Evolutionary conservation across 441 rosid genomes (phyloP), one percentile per base, ranked within the genome.

Genomic region (Theobroma grandiflorum): DNA sequence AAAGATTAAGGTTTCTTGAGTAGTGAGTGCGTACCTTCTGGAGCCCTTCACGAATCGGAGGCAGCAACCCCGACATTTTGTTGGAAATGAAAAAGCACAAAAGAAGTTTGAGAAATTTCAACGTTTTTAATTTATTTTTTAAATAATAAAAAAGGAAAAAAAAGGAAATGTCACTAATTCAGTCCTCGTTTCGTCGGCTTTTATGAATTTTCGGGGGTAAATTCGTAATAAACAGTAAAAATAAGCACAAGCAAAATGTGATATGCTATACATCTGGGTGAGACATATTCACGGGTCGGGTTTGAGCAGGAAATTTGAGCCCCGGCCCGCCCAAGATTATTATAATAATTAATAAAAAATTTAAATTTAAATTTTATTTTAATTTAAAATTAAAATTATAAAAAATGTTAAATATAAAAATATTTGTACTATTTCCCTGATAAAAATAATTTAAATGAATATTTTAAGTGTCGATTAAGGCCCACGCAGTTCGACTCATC

Each of bases 31-130:
- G 18, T 53, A 72, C 63, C 63, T 72, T 37, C 9, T 52, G 62
- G 11, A 72, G 63, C 45, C 31, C 43, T 35, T 72, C 75, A 9
- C 45, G 61, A 72, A 53, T 72, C 47, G 9, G 26, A 71, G 57
- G 43, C 59, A 18, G 59, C 1, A 15, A 53, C 52, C 50, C 75
- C 20, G 9, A 33, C 62, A 72, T 53, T 53, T 35, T 18, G 31
- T 52, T 52, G 63, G 75, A 18, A 72, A 72, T 72, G 62, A 11
- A 31, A 22, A 10, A 9, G 35, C 4, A 9, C 35, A 22, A 26
- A 59, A 4, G 15, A 3, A 9, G 12, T 10, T 15, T 22, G 37
- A 22, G 64, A 11, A 62, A 0, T 59, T 59, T 10, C 64, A 26
- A 59, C 14, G 0, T 20, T 59, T 59, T 59, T 7, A n/a, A n/a